Evolutionary conservation across 495 filamentous ascomycete genomes (phyloP), one percentile per base, ranked within the genome.

Genomic region (Amphirosellinia nigrospora): DNA sequence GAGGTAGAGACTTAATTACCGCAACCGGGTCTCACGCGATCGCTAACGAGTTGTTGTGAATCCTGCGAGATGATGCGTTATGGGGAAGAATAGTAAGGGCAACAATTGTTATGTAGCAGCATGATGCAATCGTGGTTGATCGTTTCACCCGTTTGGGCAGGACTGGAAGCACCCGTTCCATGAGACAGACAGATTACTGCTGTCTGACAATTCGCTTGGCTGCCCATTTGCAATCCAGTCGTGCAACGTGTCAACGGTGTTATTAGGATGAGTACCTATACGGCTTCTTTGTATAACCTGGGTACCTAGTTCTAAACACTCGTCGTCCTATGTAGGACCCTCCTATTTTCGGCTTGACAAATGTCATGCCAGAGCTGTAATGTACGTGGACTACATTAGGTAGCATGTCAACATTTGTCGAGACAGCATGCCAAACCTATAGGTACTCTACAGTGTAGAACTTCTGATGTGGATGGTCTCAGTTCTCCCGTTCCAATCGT

Each of bases 91-190:
- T 66, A 58, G 39, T 70, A 70, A 70, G 43, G 58, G 32, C 63
- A 65, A 39, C 39, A 30, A 58, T 38, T 59, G 50, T 52, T 43
- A 66, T 53, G 68, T 43, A 21, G 68, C 61, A 72, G 46, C 63
- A 76, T 78, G 76, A 78, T 76, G 76, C 76, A 78, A 78, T 73
- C 68, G 70, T 30, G 61, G 69, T 68, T 73, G 70, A 76, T 76
- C 72, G 64, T 69, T 67, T 73, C 69, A 61, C 72, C 76, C 72
- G 66, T 76, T 76, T 74, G 62, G 74, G 76, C 71, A 74, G 64
- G 63, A 70, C 71, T 71, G 72, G 75, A 77, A 71, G 71, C 58
- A 71, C 62, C 71, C 71, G 69, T 78, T 73, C 72, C 72, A 74
- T 52, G 28, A 62, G 34, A 36, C 38, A 48, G 8, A 58, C 50